A percentile compares a stretch with the other conserved stretches of the same genome.
These are phyloP conservation scores for Suhomyces chickasaworum DNA, from an alignment of 1,139 yeast species.

Conservation along the genomic window DNA sequence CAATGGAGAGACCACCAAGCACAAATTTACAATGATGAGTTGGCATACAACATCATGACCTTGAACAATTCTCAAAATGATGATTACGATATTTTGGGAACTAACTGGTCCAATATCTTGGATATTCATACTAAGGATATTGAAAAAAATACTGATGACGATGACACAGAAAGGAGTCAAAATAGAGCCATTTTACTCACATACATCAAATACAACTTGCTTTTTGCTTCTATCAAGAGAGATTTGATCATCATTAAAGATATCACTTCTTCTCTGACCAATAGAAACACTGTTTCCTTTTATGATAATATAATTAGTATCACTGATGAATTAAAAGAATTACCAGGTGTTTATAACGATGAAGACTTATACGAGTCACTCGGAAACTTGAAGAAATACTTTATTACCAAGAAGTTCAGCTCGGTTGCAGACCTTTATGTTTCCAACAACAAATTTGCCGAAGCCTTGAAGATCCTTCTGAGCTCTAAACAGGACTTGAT, in stretches of 20 bases:
- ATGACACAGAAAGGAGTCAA: conserved; percentile 59
- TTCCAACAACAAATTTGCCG: conserved; percentile 45
- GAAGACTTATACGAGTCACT: conserved; percentile 64
- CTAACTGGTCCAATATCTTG: conserved; percentile 42
- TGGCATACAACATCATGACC: conserved; percentile 60
- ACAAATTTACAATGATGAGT: conserved; percentile 64
- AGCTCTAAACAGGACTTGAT: conserved; percentile 32
- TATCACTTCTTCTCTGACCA: conserved; percentile 29
- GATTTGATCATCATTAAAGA: conserved; percentile 56
- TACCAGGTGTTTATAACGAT: conserved; percentile 91
- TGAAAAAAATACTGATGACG: conserved; percentile 41
- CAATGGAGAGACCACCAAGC: conserved; percentile 81
- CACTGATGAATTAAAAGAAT: conserved; percentile 61
- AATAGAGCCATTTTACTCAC: conserved; percentile 76
- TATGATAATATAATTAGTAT: conserved; percentile 51
- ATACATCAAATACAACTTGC: conserved; percentile 67
- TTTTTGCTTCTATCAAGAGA: conserved; percentile 70
- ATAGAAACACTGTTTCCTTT: conserved; percentile 51
- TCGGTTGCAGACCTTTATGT: conserved; percentile 55
- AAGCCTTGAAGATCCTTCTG: conserved; percentile 56
- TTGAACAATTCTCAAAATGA: conserved; percentile 32
- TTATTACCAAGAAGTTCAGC: conserved; percentile 42
- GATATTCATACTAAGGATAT: conserved; percentile 29
- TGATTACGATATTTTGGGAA: conserved; percentile 30
- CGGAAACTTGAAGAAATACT: conserved; percentile 51